Conservation (phyloP, 805 yeast genomes). For the Pichia sporocuriosa region DNA sequence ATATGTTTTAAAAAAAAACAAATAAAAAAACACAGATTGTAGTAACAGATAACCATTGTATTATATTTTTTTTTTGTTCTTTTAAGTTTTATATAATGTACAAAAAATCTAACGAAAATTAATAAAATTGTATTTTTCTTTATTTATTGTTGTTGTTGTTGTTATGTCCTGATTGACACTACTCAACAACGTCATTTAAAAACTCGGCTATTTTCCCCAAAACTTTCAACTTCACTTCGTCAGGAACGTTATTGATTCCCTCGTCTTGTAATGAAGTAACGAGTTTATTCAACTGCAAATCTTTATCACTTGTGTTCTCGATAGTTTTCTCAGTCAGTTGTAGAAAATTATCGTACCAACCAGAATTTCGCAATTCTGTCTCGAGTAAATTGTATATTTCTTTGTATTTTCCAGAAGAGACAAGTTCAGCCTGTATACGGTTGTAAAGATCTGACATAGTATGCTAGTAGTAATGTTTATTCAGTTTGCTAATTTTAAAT, state of each 20-base stretch:
- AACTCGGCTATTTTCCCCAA: conserved; percentile 52
- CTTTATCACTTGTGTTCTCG: conserved; percentile 14
- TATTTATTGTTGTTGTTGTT: no score
- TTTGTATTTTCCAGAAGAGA: conserved; percentile 76
- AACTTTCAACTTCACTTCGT: conserved; percentile 51
- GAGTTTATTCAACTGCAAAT: conserved; percentile 45
- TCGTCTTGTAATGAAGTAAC: conserved; percentile 49
- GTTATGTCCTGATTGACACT: no score
- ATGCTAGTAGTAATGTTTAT: no score
- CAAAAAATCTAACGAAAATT: background rate
- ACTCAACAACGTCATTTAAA: conserved; percentile 43
- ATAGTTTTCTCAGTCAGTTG: conserved; percentile 46
- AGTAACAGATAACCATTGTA: no score
- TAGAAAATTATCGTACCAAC: conserved; percentile 79
- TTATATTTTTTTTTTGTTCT: background rate
- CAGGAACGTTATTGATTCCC: conserved; percentile 68
- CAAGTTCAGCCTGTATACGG: conserved; percentile 62
- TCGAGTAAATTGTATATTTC: conserved; percentile 58
- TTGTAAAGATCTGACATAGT: conserved; percentile 34
- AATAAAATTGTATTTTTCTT: no score
- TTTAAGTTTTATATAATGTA: no score
- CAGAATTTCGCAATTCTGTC: conserved; percentile 62
- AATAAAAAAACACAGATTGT: no score
- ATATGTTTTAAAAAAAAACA: background rate
- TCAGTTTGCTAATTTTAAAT: no score